phyloP scores from a whole-genome alignment of 441 rosid species.

The Oxalis stricta region DNA sequence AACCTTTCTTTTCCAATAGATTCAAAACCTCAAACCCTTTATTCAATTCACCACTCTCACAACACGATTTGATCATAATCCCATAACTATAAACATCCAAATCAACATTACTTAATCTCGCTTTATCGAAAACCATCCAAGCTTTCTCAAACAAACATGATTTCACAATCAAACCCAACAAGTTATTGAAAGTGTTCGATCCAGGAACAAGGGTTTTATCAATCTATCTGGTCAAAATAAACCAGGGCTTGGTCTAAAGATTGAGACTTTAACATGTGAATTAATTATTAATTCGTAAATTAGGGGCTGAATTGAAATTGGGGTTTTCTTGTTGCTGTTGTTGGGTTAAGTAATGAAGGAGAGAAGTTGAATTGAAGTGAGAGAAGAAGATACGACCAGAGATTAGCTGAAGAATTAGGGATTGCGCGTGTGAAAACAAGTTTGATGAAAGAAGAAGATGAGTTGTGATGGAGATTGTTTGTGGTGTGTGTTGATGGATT shows the following conservation, averaged over 20 bases:
- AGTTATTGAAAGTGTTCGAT: conserved; percentile 29
- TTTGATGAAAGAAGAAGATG: conserved; percentile 28
- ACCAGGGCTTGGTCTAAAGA: conserved; percentile 24
- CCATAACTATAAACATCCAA: conserved; percentile 58
- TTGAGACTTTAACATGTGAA: conserved; percentile 34
- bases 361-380: conserved; percentile 31
- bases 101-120: conserved; percentile 14
- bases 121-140: conserved; percentile 29
- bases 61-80: conserved; percentile 59
- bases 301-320: conserved; percentile 8
- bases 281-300: conserved; percentile 37
- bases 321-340: conserved; percentile 1
- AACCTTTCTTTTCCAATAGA: conserved; percentile 32
- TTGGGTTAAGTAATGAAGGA: conserved; percentile 28
- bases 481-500: conserved; percentile 27
- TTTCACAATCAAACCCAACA: conserved; percentile 26
- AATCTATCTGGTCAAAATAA: conserved; percentile 38
- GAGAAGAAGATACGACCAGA: conserved; percentile 30
- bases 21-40: conserved; percentile 31
- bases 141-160: conserved; percentile 28
- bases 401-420: conserved; percentile 32
- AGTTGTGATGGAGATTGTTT: conserved; percentile 31
- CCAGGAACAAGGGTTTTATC: conserved; percentile 27
- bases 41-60: conserved; percentile 38
- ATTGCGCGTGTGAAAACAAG: conserved; percentile 27